Evolutionary conservation across 805 yeast species (phyloP).

Genomic region (Nakazawaea wyomingensis): DNA sequence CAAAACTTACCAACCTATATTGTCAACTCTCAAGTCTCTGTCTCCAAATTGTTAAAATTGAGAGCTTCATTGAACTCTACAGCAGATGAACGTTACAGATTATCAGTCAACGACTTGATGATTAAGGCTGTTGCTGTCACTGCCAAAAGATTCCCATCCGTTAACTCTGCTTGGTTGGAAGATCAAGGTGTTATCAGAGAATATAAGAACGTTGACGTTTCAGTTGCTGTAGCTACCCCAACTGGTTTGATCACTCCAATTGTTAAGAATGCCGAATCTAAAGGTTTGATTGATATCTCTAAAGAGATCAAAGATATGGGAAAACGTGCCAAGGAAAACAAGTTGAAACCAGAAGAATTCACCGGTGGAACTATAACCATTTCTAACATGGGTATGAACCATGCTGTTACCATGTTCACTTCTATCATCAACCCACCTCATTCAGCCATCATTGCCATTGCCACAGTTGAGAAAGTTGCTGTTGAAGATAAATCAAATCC

Average conservation of each 20-base stretch:
- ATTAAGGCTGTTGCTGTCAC: slow-evolving; percentile 95
- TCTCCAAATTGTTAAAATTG: slow-evolving; percentile 83
- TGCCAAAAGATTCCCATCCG: slow-evolving; percentile 84
- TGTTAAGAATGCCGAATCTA: slow-evolving; percentile 78
- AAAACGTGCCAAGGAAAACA: slow-evolving; percentile 91
- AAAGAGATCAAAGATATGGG: slow-evolving; percentile 85
- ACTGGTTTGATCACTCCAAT: slow-evolving; percentile 96
- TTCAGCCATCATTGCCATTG: slow-evolving; percentile 88
- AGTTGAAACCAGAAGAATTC: slow-evolving; percentile 93
- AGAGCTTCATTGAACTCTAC: slow-evolving; percentile 84
- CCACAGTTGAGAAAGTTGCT: slow-evolving; percentile 88
- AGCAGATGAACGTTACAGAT: slow-evolving; percentile 80
- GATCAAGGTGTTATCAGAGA: slow-evolving; percentile 87
- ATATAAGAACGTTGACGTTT: slow-evolving; percentile 87
- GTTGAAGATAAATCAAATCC: slow-evolving; percentile 89
- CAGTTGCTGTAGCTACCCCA: slow-evolving; percentile 98
- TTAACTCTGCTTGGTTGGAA: slow-evolving; percentile 91
- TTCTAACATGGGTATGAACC: slow-evolving; percentile 98
- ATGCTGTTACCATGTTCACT: slow-evolving; percentile 86
- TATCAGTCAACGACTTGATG: slow-evolving; percentile 90
- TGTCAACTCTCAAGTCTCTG: slow-evolving; percentile 82
- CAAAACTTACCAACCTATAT: slow-evolving; percentile 87
- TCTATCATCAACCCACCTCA: slow-evolving; percentile 99
- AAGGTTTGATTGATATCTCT: slow-evolving; percentile 83
- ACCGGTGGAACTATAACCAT: slow-evolving; percentile 99